phyloP scores from a whole-genome alignment of 345 rosid genomes.

The Eucalyptus cloeziana region DNA sequence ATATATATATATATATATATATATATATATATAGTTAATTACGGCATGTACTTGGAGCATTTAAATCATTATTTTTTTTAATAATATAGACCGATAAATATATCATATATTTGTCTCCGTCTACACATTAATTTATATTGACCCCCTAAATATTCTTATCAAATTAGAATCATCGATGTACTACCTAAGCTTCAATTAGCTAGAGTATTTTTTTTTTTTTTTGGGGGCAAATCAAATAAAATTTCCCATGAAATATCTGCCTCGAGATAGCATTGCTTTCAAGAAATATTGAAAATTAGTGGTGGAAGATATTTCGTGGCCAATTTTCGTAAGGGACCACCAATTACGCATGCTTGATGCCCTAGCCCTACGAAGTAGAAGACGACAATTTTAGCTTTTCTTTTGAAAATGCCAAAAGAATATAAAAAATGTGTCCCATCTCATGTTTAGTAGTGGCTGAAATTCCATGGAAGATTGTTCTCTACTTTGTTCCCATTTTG shows the following conservation, averaged over 20 bases:
- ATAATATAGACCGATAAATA: not conserved
- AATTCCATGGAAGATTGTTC: not conserved
- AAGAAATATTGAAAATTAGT: not conserved
- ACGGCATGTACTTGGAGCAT: not conserved
- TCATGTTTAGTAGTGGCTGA: not conserved
- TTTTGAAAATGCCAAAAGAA: not conserved
- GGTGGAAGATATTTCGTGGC: not conserved
- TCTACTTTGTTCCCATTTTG: not conserved
- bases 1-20: not conserved
- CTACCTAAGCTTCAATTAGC: not conserved
- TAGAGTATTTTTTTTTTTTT: not conserved
- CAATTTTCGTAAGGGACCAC: not conserved
- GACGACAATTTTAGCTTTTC: not conserved
- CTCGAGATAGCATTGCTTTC: not conserved
- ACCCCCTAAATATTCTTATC: not conserved
- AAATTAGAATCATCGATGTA: not conserved
- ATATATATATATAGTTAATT: not conserved
- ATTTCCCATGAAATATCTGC: not conserved
- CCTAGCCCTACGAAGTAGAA: not conserved
- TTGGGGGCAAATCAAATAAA: not conserved
- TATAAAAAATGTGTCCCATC: not conserved
- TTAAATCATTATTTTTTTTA: not conserved
- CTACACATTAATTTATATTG: not conserved
- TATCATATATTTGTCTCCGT: not conserved
- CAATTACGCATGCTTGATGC: not conserved